Base-by-base conservation (phyloP, 192 early-diverging fungal species). In the Dimargaris xerosporica region DNA sequence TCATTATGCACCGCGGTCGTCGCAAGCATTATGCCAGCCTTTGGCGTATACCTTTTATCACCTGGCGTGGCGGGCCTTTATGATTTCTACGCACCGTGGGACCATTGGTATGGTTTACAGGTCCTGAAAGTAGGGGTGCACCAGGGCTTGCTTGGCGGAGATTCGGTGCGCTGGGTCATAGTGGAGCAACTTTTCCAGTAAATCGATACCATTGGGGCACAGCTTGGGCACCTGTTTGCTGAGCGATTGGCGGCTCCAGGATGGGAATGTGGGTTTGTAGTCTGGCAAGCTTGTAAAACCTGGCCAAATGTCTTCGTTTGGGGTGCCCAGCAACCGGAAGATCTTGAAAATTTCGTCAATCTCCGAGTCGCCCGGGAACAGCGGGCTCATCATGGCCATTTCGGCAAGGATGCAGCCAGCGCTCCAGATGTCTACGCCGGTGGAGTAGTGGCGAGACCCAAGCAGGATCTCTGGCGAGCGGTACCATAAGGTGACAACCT, bases 371-470 rank as follows among this genome's bases (percentile, higher is more conserved):
- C 90, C 92, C 39, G 94, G 90, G 62, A 98, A 97, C 45, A 97
- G 69, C 1, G 96, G 89, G 19, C 70, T 70, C 44, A 85, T 75
- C 42, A 73, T 69, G 34, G 80, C 75, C 90, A 99, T 89, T 74
- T 99, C 96, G 34, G 92, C 92, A 80, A 99, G 89, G 64, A 99
- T 95, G 69, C 94, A 97, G 0, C 92, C 96, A 50, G 94, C 83
- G 55, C 85, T 87, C 96, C 96, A 99, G 78, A 99, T 95, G 72
- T 99, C 96, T 34, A 99, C 86, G 11, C 83, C 87, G 12, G 88
- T 91, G 15, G 89, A 90, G 73, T 99, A 99, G 64, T 87, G 83
- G 44, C 81, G 83, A 13, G 82, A 83, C 10, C 93, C 96, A 62
- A 99, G 80, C 62, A 99, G 73, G 61, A 97, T 92, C 76, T 99